Evolutionary conservation across 2,329 filamentous ascomycete genomes (phyloP).

Genomic region (Fusarium mexicanum): DNA sequence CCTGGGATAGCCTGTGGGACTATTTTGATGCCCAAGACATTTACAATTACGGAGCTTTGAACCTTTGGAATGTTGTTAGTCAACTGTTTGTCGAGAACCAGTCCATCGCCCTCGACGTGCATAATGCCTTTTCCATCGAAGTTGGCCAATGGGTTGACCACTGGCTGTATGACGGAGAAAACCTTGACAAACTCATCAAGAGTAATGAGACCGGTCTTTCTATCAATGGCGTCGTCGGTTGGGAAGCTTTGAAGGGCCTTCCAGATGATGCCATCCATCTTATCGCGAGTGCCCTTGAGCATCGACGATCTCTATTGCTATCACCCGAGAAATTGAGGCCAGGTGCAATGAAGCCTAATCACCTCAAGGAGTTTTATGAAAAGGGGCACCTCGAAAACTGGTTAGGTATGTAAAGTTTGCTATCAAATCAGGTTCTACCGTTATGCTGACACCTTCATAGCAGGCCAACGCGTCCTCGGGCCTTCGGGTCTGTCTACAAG

Average conservation of each 20-base stretch:
- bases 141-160: constrained; percentile 50
- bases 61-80: constrained; percentile 59
- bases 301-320: constrained; percentile 45
- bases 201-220: constrained; percentile 41
- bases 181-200: constrained; percentile 44
- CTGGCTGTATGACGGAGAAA: constrained; percentile 47
- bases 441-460: constrained; percentile 38
- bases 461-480: constrained; percentile 42
- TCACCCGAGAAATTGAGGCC: constrained; percentile 8
- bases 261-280: constrained; percentile 42
- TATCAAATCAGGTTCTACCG: not conserved
- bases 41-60: constrained; percentile 57
- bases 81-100: constrained; percentile 54
- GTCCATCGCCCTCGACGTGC: constrained; percentile 44
- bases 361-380: constrained; percentile 42
- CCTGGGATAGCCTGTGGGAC: constrained; percentile 55
- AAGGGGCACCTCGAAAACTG: constrained; percentile 48
- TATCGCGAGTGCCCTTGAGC: constrained; percentile 46
- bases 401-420: constrained; percentile 45
- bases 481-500: constrained; percentile 43
- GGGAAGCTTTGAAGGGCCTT: constrained; percentile 42
- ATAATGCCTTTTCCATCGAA: constrained; percentile 39
- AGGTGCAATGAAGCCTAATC: constrained; percentile 33
- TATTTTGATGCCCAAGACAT: constrained; percentile 61
- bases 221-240: not conserved